Evolutionary conservation across 306 rosid genomes (phyloP).

Genomic region (Astragalus membranaceus): DNA sequence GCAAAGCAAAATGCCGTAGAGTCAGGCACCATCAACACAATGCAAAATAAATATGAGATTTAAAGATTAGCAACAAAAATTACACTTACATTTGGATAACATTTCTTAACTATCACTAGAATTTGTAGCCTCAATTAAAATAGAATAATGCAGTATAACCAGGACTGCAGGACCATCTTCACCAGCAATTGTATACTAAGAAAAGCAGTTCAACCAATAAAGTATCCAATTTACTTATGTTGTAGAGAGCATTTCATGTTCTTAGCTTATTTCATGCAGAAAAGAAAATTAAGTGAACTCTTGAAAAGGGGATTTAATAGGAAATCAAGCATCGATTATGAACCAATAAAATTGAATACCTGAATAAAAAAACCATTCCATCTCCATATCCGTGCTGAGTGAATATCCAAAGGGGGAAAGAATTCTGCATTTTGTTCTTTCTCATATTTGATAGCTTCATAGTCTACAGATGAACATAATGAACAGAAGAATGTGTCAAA

Average conservation of each 20-base stretch:
- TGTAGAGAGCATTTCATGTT: not conserved
- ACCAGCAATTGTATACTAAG: slow-evolving; percentile 72
- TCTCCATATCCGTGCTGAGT: no score
- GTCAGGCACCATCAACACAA: not conserved
- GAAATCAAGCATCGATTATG: no score
- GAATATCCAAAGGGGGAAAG: no score
- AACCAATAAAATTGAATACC: no score
- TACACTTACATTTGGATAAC: slow-evolving; percentile 72
- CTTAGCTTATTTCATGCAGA: slow-evolving; percentile 8
- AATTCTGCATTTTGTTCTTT: no score
- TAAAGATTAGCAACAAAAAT: not conserved
- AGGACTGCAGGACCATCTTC: no score
- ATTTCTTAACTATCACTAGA: slow-evolving; percentile 51
- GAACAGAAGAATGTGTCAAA: no score
- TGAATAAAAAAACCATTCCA: no score
- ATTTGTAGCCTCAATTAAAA: slow-evolving; percentile 55
- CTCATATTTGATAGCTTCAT: slow-evolving; percentile 73
- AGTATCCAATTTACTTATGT: not conserved
- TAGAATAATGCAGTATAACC: slow-evolving; percentile 72
- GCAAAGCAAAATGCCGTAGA: slow-evolving; percentile 21
- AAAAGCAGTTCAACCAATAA: slow-evolving; percentile 20
- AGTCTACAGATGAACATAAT: no score
- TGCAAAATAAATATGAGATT: not conserved
- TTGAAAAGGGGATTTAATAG: not conserved
- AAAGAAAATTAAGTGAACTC: not conserved